Evolutionary conservation across 768 basidiomycete genomes (phyloP), one percentile per base, ranked within the genome.

Genomic region (Gloeopeniophorella convolvens): DNA sequence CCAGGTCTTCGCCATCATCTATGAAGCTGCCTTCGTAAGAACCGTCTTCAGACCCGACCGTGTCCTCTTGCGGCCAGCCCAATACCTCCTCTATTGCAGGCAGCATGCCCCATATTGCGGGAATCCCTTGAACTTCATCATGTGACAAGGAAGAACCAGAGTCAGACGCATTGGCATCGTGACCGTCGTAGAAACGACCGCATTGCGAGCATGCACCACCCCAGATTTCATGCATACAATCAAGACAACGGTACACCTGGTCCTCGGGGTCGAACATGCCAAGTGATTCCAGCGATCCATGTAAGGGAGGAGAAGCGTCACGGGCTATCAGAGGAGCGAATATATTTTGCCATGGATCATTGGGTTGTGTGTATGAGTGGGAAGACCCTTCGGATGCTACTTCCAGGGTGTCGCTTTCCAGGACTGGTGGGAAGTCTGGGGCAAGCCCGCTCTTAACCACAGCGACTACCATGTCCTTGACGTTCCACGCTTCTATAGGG

Each of bases 191-290:
- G 16, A 63, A 64, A 28, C 85, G 73, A 24, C 75, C 70, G 57
- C 89, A 90, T 10, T 61, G 60, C 4, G 79, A 73, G 60, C 89
- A 91, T 18, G 72, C 62, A 1, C 83, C 84, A 52, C 72, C 79
- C 76, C 75, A 79, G 53, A 91, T 84, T 66, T 91, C 89, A 60
- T 89, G 80, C 72, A 81, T 75, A 56, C 87, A 90, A 35, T 82
- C 80, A 13, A 79, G 60, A 62, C 89, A 91, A 15, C 88, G 75
- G 60, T 79, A 83, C n/a, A 90, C 83, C 10, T 82, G 85, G 51
- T 89, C 88, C 56, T 88, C 85, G 8, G 69, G 71, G 60, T 90
- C 88, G 28, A 76, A 75, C 70, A 84, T 77, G 0, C 86, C 85
- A 57, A 81, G 66, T 23, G 73, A 68, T 58, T 43, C 60, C 34